Percentiles rank a stretch among this genome's conserved stretches.
Evolutionary conservation across 2,329 filamentous ascomycete species (phyloP).

Genomic region (Colletotrichum lentis): DNA sequence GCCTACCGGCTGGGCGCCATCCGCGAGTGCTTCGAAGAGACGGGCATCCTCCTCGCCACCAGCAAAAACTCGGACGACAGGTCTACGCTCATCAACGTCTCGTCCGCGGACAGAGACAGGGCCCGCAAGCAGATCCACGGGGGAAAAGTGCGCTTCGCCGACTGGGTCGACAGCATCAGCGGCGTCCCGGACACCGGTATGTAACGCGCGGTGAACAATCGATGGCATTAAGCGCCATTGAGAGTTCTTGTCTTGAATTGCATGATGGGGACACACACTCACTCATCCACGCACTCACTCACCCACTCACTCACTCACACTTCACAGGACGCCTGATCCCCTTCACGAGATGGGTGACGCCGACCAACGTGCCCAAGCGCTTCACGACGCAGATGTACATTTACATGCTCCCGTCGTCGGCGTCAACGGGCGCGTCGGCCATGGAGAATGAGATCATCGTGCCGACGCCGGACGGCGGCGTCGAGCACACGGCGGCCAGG

Average conservation of each 20-base stretch:
- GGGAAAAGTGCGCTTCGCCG: conserved; percentile 69
- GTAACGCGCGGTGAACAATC: conserved; percentile 43
- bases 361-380: conserved; percentile 72
- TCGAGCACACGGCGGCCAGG: conserved; percentile 74
- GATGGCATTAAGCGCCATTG: background rate
- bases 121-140: conserved; percentile 75
- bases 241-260: background rate
- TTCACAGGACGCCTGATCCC: conserved; percentile 71
- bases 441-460: conserved; percentile 64
- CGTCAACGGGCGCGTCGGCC: conserved; percentile 44
- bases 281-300: background rate
- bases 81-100: conserved; percentile 67
- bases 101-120: conserved; percentile 66
- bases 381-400: conserved; percentile 98
- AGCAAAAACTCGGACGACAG: conserved; percentile 47
- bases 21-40: conserved; percentile 94
- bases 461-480: conserved; percentile 74
- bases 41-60: conserved; percentile 81
- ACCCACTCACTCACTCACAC: background rate
- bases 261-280: background rate
- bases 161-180: conserved; percentile 68
- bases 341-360: conserved; percentile 94
- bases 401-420: conserved; percentile 78
- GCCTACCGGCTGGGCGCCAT: conserved; percentile 85
- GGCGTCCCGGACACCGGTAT: conserved; percentile 72